Evolutionary conservation across 768 basidiomycete genomes (phyloP).

Genomic region (Sporobolomyces phaffii): DNA sequence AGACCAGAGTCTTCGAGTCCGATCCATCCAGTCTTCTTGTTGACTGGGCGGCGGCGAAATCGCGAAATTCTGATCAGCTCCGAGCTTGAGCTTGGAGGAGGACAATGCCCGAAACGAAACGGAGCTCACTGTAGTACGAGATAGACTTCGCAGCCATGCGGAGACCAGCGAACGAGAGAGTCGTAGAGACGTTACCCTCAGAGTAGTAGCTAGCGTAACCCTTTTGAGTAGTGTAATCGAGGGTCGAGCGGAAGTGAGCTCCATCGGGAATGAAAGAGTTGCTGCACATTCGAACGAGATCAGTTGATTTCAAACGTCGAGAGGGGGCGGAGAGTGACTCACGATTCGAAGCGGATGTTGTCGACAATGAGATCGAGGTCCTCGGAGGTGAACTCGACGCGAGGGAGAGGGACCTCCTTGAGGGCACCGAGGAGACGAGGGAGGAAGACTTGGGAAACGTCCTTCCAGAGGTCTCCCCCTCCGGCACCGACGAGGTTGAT

Average conservation of each 20-base stretch:
- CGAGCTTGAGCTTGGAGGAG: too few species aligned
- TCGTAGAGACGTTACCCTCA: constrained; percentile 46
- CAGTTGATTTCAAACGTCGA: too few species aligned
- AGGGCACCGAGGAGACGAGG: constrained; percentile 47
- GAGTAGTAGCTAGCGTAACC: constrained; percentile 50
- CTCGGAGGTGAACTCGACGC: constrained; percentile 48
- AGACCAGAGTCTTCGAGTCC: constrained; percentile 48
- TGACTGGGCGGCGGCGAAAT: too few species aligned
- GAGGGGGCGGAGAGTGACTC: background rate
- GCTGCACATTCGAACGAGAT: background rate
- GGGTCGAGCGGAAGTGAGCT: constrained; percentile 47
- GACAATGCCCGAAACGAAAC: background rate
- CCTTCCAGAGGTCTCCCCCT: constrained; percentile 47
- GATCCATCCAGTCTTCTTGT: constrained; percentile 47
- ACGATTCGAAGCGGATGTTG: constrained; percentile 47
- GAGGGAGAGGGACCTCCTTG: constrained; percentile 49
- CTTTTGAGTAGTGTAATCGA: constrained; percentile 46
- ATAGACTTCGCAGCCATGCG: constrained; percentile 48
- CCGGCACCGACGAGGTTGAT: constrained; percentile 44
- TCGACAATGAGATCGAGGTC: constrained; percentile 48
- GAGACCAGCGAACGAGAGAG: constrained; percentile 47
- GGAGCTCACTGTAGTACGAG: constrained; percentile 45
- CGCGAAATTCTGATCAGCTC: too few species aligned
- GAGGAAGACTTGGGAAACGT: constrained; percentile 47
- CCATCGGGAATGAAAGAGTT: constrained; percentile 49